Evolutionary conservation across 306 rosid species (phyloP), one percentile per base, ranked within the genome.

Genomic region (Arachis hypogaea): DNA sequence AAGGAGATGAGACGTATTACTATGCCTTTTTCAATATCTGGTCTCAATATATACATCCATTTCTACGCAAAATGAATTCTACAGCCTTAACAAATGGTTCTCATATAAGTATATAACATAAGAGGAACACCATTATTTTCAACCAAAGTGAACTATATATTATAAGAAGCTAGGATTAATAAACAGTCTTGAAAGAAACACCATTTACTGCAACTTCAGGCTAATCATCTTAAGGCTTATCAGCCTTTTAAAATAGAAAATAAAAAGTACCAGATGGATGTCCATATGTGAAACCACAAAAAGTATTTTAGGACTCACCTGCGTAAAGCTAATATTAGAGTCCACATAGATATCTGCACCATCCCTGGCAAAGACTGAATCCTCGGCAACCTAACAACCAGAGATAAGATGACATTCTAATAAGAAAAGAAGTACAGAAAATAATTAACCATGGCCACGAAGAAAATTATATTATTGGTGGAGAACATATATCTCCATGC

Each of bases 291-390:
- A 61, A 42, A 63, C 63, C 63, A 68, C 46, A 66, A 38, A 62
- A 30, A 36, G 60, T 59, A 60, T 76, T 66, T 68, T 43, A 51
- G 68, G 57, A 69, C 89, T 85, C 77, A 88, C 99, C 82, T 92
- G 90, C n/a, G 97, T 94, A 87, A 94, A 90, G 92, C 96, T 89
- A 80, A 94, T 90, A 72, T 85, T 92, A 67, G 96, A 87, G 51
- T 94, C 93, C 73, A 94, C 96, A 65, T 89, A 92, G 43, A 94
- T 80, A 83, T 94, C 93, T 65, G 92, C 96, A 51, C 99, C 97
- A 44, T 94, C 97, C 76, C 97, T 83, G 78, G 70, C 47, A 77
- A 94, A 94, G 63, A 88, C 82, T 59, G 84, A 87, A 88, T 92
- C 96, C 82, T 92, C 84, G 63, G 78, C 85, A 80, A 94, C 97